phyloP scores from a whole-genome alignment of 768 basidiomycete species.

The Asterophora parasitica region DNA sequence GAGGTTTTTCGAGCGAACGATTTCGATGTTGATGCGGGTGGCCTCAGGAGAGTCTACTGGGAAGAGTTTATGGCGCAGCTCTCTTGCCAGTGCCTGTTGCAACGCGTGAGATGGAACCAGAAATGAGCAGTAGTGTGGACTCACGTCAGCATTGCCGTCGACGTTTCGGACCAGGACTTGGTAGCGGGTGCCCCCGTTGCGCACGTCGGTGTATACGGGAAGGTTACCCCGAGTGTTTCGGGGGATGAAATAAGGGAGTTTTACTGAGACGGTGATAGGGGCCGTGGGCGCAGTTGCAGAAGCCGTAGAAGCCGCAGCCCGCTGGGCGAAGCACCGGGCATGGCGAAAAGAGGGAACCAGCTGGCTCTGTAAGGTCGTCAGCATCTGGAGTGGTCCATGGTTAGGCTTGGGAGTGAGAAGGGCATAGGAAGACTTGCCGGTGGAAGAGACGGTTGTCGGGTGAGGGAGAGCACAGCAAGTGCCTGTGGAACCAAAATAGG shows the following conservation, averaged over 20 bases:
- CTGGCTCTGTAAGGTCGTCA: not conserved
- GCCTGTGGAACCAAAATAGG: not conserved
- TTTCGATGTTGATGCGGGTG: constrained; percentile 42
- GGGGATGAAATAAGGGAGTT: constrained; percentile 51
- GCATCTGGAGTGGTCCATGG: constrained; percentile 1
- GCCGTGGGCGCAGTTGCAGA: constrained; percentile 12
- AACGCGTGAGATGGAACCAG: constrained; percentile 12
- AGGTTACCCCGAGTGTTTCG: constrained; percentile 64
- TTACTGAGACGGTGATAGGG: constrained; percentile 16
- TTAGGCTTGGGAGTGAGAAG: not conserved
- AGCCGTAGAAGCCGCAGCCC: constrained; percentile 6
- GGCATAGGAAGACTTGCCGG: not conserved
- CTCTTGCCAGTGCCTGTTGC: constrained; percentile 52
- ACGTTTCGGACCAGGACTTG: constrained; percentile 62
- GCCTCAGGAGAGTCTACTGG: constrained; percentile 39
- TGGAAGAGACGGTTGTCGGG: constrained; percentile 1
- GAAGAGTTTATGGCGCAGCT: constrained; percentile 52
- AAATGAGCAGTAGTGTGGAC: constrained; percentile 19
- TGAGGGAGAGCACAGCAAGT: not conserved
- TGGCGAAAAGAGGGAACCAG: not conserved
- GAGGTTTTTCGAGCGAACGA: constrained; percentile 47
- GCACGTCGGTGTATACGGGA: constrained; percentile 73
- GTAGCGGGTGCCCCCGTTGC: constrained; percentile 58
- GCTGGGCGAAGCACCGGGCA: constrained; percentile 1
- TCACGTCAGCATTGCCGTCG: constrained; percentile 56